Conservation (phyloP, 2,329 filamentous ascomycete species). For the Epichloe bromicola region DNA sequence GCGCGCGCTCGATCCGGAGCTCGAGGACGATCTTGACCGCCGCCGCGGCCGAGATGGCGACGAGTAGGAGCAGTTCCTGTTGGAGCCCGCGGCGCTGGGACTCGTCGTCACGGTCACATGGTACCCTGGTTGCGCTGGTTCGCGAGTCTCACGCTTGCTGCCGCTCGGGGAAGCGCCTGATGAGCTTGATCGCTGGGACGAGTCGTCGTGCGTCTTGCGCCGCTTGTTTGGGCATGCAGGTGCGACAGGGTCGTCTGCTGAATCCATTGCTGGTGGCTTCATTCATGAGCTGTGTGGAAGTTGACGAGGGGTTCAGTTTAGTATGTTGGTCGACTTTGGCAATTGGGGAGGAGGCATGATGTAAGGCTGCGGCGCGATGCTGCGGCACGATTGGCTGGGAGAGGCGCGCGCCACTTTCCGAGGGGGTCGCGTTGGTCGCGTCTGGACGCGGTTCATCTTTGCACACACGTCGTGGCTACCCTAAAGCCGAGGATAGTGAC, state of each 20-base stretch:
- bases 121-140: not conserved
- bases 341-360: slow-evolving; percentile 7
- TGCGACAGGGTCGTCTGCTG: slow-evolving; percentile 14
- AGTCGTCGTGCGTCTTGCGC: slow-evolving; percentile 19
- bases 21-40: slow-evolving; percentile 20
- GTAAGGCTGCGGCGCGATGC: not conserved
- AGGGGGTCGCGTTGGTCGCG: too few relatives aligned
- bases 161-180: slow-evolving; percentile 8
- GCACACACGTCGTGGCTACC: too few relatives aligned
- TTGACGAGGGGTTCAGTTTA: not conserved
- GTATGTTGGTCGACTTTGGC: not conserved
- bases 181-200: slow-evolving; percentile 15
- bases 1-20: slow-evolving; percentile 23
- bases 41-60: slow-evolving; percentile 16
- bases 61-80: slow-evolving; percentile 16
- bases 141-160: not conserved
- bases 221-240: slow-evolving; percentile 19
- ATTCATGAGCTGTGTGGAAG: not conserved
- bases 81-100: slow-evolving; percentile 11
- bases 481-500: too few relatives aligned
- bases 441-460: too few relatives aligned
- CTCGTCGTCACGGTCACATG: slow-evolving; percentile 7
- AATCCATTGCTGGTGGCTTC: slow-evolving; percentile 15
- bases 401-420: not conserved
- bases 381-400: not conserved